A percentile compares a stretch with the other conserved stretches of the same genome.
These are phyloP conservation scores for Xylariaceae sp. DNA, from an alignment of 2,329 filamentous ascomycete genomes.

Conservation along the genomic window DNA sequence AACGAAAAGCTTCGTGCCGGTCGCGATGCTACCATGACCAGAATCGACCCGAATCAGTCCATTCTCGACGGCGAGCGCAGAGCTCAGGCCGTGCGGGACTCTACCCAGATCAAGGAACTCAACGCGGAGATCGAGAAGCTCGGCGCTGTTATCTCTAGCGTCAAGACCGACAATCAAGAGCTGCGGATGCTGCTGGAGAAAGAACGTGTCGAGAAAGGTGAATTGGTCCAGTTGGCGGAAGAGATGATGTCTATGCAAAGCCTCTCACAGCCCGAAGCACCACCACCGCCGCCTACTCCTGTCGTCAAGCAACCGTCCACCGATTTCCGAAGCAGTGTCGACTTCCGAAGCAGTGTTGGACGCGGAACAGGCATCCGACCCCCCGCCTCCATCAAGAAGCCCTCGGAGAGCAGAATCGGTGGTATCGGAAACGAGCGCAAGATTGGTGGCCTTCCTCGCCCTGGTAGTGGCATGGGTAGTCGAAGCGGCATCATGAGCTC, in stretches of 20 bases:
- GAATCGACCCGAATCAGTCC: slow-evolving; percentile 43
- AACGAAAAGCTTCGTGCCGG: slow-evolving; percentile 67
- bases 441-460: slow-evolving; percentile 44
- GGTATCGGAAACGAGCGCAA: slow-evolving; percentile 42
- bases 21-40: slow-evolving; percentile 60
- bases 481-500: slow-evolving; percentile 75
- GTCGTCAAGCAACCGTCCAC: slow-evolving; percentile 6
- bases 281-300: slow-evolving; percentile 16
- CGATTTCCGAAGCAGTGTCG: slow-evolving; percentile 27
- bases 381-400: slow-evolving; percentile 44
- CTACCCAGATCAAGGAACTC: slow-evolving; percentile 61
- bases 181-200: slow-evolving; percentile 61
- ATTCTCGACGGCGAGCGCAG: slow-evolving; percentile 44
- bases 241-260: slow-evolving; percentile 72
- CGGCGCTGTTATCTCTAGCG: slow-evolving; percentile 62
- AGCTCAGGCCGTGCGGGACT: slow-evolving; percentile 55
- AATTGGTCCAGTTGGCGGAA: slow-evolving; percentile 73
- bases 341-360: slow-evolving; percentile 50
- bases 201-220: slow-evolving; percentile 77
- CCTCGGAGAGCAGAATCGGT: slow-evolving; percentile 44
- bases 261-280: slow-evolving; percentile 33
- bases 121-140: slow-evolving; percentile 71
- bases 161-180: slow-evolving; percentile 64
- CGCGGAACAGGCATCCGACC: slow-evolving; percentile 56
- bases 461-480: slow-evolving; percentile 42